Conservation (phyloP, 257 asterid species). For the Solanum tacnaense region DNA sequence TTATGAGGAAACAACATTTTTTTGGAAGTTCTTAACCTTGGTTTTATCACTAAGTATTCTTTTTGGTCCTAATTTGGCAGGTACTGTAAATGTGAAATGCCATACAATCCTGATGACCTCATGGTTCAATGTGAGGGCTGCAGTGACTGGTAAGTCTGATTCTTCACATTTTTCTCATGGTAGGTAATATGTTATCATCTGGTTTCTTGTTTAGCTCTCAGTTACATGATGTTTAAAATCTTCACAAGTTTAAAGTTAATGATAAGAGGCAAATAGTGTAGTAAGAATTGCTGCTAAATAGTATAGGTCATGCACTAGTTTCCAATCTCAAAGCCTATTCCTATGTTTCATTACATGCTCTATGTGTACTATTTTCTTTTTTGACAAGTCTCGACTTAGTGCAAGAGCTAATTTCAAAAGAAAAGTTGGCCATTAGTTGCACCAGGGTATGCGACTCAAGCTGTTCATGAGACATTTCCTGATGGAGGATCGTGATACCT, state of each 20-base stretch:
- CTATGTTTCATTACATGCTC: not conserved
- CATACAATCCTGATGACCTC: constrained; percentile 92
- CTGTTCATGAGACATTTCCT: not conserved
- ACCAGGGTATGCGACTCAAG: not conserved
- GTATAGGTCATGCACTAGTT: not conserved
- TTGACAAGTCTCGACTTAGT: not conserved
- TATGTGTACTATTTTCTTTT: not conserved
- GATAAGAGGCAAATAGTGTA: not conserved
- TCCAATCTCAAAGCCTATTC: not conserved
- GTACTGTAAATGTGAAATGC: constrained; percentile 97
- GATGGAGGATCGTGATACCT: not conserved
- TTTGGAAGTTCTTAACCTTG: not conserved
- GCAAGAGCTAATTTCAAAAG: not conserved
- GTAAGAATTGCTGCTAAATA: not conserved
- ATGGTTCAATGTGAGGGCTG: constrained; percentile 95
- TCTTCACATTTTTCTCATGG: not conserved
- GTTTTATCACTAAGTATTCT: not conserved
- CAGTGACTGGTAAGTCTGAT: constrained; percentile 70
- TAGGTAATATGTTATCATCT: not conserved
- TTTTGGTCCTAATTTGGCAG: constrained; percentile 28
- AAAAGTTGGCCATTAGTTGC: not conserved
- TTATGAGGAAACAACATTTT: not conserved
- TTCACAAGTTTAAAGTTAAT: not conserved
- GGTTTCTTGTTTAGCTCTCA: not conserved
- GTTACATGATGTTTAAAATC: not conserved